Conservation (phyloP, 2,329 filamentous ascomycete genomes). For the Colletotrichum phormii region DNA sequence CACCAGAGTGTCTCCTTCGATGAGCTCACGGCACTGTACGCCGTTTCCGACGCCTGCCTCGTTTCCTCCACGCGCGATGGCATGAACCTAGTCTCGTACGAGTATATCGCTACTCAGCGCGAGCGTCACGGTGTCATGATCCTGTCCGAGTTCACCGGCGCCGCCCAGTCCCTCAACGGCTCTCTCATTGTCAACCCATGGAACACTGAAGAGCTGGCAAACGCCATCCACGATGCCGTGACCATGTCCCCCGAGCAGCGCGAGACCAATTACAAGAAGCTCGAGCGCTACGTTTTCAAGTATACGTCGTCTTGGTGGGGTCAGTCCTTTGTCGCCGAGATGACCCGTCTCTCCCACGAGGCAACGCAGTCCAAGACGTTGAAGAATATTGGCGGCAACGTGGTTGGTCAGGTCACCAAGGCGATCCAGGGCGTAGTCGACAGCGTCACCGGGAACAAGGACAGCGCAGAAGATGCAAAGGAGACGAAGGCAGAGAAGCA, state of each 20-base stretch:
- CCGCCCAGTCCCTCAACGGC: slow-evolving; percentile 93
- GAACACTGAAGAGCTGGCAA: slow-evolving; percentile 96
- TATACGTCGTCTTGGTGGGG: slow-evolving; percentile 99
- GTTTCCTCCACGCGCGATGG: slow-evolving; percentile 97
- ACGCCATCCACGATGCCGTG: slow-evolving; percentile 94
- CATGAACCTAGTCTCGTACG: slow-evolving; percentile 98
- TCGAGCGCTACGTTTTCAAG: slow-evolving; percentile 96
- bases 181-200: slow-evolving; percentile 97
- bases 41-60: slow-evolving; percentile 90
- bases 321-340: slow-evolving; percentile 88
- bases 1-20: slow-evolving; percentile 97
- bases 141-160: slow-evolving; percentile 95
- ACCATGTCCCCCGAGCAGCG: slow-evolving; percentile 94
- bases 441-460: neutral
- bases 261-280: slow-evolving; percentile 86
- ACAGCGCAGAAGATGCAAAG: slow-evolving; percentile 14
- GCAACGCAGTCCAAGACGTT: slow-evolving; percentile 53
- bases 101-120: slow-evolving; percentile 95
- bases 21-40: slow-evolving; percentile 93
- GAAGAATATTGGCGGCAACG: slow-evolving; percentile 54
- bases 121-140: slow-evolving; percentile 94
- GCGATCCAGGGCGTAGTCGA: slow-evolving; percentile 29
- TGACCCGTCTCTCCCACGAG: slow-evolving; percentile 65
- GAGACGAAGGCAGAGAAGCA: slow-evolving; percentile 23
- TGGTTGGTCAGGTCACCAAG: slow-evolving; percentile 43